Conservation (phyloP, 495 filamentous ascomycete genomes). For the Xylaria venustula region DNA sequence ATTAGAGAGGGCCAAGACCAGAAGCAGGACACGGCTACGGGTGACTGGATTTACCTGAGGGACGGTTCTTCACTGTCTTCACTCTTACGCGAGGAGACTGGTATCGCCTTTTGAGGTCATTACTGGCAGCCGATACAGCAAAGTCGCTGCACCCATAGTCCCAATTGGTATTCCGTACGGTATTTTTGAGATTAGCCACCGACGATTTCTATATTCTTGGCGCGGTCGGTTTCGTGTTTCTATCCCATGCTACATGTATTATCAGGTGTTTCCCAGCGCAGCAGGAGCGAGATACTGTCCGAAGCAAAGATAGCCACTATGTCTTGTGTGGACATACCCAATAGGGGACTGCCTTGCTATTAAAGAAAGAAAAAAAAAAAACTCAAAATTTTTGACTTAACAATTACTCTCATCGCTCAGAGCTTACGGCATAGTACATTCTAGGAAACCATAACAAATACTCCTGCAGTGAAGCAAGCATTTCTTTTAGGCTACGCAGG, state of each 20-base stretch:
- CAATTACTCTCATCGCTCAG: too few species aligned
- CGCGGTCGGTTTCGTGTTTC: background rate
- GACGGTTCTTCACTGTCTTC: slow-evolving; percentile 74
- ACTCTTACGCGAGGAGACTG: slow-evolving; percentile 69
- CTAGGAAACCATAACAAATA: too few species aligned
- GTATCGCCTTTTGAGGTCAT: slow-evolving; percentile 38
- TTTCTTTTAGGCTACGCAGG: background rate
- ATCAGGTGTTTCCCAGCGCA: background rate
- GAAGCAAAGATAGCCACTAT: background rate
- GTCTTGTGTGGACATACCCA: background rate
- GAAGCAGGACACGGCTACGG: slow-evolving; percentile 66
- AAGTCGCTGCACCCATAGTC: background rate
- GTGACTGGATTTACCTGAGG: slow-evolving; percentile 82
- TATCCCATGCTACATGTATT: slow-evolving; percentile 1
- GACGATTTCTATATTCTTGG: background rate
- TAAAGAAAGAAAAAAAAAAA: too few species aligned
- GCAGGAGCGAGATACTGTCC: background rate
- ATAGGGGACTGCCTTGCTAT: background rate
- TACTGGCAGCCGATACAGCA: background rate
- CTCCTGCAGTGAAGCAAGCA: background rate
- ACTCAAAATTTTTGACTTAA: too few species aligned
- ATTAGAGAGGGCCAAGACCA: slow-evolving; percentile 66
- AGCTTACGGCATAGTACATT: too few species aligned
- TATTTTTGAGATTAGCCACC: background rate
- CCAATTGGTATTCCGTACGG: background rate